Evolutionary conservation across 345 rosid genomes (phyloP), one percentile per base, ranked within the genome.

Genomic region (Hibiscus syriacus): DNA sequence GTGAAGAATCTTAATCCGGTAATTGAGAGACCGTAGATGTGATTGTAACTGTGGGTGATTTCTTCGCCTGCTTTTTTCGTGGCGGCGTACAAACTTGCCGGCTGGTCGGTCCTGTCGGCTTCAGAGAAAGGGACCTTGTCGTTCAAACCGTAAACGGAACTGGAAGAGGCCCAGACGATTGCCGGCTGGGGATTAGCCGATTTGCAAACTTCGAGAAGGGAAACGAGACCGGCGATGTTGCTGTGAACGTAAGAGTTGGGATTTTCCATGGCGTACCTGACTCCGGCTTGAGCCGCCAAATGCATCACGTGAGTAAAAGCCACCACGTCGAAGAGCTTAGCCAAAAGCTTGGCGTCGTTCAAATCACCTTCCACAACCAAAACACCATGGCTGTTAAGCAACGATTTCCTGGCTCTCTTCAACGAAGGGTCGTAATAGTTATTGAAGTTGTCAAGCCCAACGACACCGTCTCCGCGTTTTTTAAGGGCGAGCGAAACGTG

Each of bases 301-400:
- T 90, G 96, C 91, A 90, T 87, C n/a, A 90, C 91, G 79, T 90
- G 96, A 2, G 90, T 84, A 75, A 90, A 90, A 13, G 88, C 81
- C 25, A 90, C 93, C 52, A 81, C 81, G 72, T 87, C 88, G 70
- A 90, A 87, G 2, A 87, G 88, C 82, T 86, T 87, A 0, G 80
- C 53, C 7, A 90, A 56, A 0, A 90, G 81, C 67, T 77, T 78
- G 0, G 63, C 81, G 75, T 90, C 93, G 76, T 90, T 87, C 63
- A 87, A 62, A 56, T 90, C 96, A 0, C 93, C 96, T 22, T 83
- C 91, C 0, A 87, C 79, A 16, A 87, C 72, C 67, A 86, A 82
- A 26, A 90, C 66, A 59, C 87, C 90, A 16, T 81, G 79, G 25
- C 62, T 57, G 5, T 65, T 66, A 0, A 84, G 67, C 5, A 86